phyloP scores from a whole-genome alignment of 2,329 filamentous ascomycete species.

The Ophiostoma triangulosporum region DNA sequence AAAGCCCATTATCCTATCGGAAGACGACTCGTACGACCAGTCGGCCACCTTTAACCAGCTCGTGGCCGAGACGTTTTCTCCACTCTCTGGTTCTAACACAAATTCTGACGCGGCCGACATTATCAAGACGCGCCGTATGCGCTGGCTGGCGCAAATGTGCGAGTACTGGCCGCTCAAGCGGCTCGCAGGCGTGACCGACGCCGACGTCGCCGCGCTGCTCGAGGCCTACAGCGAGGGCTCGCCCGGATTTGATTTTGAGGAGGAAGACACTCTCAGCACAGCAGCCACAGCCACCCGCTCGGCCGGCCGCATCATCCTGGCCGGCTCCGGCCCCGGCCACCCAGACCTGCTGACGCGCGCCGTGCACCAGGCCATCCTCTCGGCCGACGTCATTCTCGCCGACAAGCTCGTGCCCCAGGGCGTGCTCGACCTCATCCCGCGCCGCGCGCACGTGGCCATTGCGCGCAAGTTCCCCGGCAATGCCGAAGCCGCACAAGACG shows the following conservation, averaged over 20 bases:
- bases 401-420: constrained; percentile 77
- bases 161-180: constrained; percentile 93
- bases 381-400: constrained; percentile 66
- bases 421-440: constrained; percentile 79
- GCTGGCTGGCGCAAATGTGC: constrained; percentile 92
- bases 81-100: constrained; percentile 57
- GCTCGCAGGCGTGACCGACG: constrained; percentile 65
- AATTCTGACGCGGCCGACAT: constrained; percentile 24
- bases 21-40: constrained; percentile 55
- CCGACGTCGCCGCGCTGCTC: constrained; percentile 66
- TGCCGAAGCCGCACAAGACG: constrained; percentile 82
- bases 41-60: constrained; percentile 73
- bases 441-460: constrained; percentile 78
- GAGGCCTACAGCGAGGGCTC: constrained; percentile 43
- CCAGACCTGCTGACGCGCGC: constrained; percentile 80
- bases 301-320: constrained; percentile 64
- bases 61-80: constrained; percentile 27
- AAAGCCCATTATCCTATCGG: constrained; percentile 16
- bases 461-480: constrained; percentile 97
- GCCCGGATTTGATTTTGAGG: constrained; percentile 5
- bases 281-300: not conserved
- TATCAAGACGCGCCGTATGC: constrained; percentile 64
- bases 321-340: constrained; percentile 84
- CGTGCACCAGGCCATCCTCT: constrained; percentile 61
- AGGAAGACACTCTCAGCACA: not conserved